These are phyloP conservation scores for Agaricus blazei DNA, from an alignment of 768 basidiomycete genomes.

Conservation along the genomic window DNA sequence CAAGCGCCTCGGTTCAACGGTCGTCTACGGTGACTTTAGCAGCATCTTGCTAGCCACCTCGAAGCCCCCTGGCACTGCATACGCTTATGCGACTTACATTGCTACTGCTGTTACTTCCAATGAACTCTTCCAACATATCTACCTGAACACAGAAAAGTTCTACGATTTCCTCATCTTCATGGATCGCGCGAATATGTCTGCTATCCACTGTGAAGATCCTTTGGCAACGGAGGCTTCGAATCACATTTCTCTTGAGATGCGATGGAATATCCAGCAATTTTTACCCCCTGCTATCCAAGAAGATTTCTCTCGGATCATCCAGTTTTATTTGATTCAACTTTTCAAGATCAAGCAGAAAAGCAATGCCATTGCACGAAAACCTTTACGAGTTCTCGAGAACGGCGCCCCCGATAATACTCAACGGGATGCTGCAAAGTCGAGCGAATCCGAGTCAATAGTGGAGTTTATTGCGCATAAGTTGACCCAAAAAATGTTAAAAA, in stretches of 20 bases:
- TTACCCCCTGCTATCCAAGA: conserved; percentile 78
- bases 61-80: conserved; percentile 92
- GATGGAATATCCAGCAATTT: conserved; percentile 91
- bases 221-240: conserved; percentile 62
- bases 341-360: conserved; percentile 68
- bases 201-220: conserved; percentile 81
- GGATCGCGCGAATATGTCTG: conserved; percentile 91
- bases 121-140: conserved; percentile 92
- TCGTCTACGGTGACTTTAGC: conserved; percentile 92
- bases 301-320: conserved; percentile 69
- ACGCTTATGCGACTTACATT: conserved; percentile 95
- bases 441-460: conserved; percentile 62
- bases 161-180: conserved; percentile 95
- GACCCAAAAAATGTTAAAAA: conserved; percentile 73
- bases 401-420: conserved; percentile 62
- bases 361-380: conserved; percentile 56
- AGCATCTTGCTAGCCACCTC: conserved; percentile 87
- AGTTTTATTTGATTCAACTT: conserved; percentile 81
- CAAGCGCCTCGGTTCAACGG: conserved; percentile 87
- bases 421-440: conserved; percentile 58
- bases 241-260: conserved; percentile 71
- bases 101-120: conserved; percentile 90
- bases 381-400: conserved; percentile 63
- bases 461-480: conserved; percentile 78
- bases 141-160: conserved; percentile 79